Evolutionary conservation across 2,329 filamentous ascomycete genomes (phyloP).

Genomic region (Coniella lustricola): DNA sequence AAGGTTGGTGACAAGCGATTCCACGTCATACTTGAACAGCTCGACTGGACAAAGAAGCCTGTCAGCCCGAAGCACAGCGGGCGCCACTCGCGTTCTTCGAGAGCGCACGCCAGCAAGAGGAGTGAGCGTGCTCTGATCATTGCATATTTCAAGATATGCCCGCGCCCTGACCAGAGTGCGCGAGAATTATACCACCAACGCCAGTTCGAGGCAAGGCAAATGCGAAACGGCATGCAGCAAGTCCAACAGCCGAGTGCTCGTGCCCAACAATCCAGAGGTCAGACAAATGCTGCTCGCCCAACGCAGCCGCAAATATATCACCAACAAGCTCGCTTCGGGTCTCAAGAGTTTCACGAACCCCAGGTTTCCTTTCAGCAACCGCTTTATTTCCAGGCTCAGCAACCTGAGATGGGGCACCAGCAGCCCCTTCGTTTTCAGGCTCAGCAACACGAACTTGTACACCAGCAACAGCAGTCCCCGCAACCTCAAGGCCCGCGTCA

Average conservation of each 20-base stretch:
- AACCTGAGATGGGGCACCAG: too few relatives aligned
- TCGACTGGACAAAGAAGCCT: constrained; percentile 32
- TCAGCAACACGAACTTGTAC: not conserved
- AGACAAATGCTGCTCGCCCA: too few relatives aligned
- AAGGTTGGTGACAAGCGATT: constrained; percentile 32
- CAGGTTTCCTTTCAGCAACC: too few relatives aligned
- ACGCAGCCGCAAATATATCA: too few relatives aligned
- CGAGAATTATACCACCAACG: constrained; percentile 8
- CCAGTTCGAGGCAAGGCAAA: not conserved
- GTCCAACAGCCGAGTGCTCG: too few relatives aligned
- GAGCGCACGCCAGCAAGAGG: constrained; percentile 23
- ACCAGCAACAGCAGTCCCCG: too few relatives aligned
- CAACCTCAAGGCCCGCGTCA: too few relatives aligned
- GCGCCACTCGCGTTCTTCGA: constrained; percentile 15
- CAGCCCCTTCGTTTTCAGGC: too few relatives aligned
- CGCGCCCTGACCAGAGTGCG: constrained; percentile 21
- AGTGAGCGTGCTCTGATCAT: constrained; percentile 35
- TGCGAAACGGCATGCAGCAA: not conserved
- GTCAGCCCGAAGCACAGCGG: constrained; percentile 4
- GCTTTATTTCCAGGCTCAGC: too few relatives aligned
- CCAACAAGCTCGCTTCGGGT: too few relatives aligned
- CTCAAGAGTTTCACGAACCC: too few relatives aligned
- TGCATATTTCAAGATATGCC: constrained; percentile 38
- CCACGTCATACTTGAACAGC: constrained; percentile 35
- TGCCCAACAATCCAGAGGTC: too few relatives aligned